Conservation (phyloP, 2,329 filamentous ascomycete species). For the Tolypocladium album region DNA sequence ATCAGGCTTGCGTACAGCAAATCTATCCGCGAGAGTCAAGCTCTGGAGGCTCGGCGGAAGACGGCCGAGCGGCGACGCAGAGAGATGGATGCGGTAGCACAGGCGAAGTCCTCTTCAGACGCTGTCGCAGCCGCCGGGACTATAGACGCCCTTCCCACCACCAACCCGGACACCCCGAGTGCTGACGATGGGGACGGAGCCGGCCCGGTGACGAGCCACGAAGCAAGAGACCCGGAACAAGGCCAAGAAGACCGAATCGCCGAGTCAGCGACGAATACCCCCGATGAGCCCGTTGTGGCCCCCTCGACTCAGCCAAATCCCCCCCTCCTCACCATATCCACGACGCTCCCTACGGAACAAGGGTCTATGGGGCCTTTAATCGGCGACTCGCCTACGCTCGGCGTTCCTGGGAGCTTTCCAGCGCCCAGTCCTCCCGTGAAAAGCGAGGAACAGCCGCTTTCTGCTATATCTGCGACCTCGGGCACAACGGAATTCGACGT, state of each 20-base stretch:
- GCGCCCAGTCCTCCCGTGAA: slow-evolving; percentile 24
- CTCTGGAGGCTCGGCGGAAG: slow-evolving; percentile 40
- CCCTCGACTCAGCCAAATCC: neutral
- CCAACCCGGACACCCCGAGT: slow-evolving; percentile 1
- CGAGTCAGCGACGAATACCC: neutral
- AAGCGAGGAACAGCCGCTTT: slow-evolving; percentile 40
- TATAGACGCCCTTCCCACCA: neutral
- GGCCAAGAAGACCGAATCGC: neutral
- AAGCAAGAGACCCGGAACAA: neutral
- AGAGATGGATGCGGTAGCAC: slow-evolving; percentile 36
- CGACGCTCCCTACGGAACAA: slow-evolving; percentile 1
- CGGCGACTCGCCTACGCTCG: slow-evolving; percentile 53
- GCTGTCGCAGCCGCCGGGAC: neutral
- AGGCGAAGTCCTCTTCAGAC: slow-evolving; percentile 24
- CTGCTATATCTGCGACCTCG: slow-evolving; percentile 49
- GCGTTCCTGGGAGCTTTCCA: slow-evolving; percentile 54
- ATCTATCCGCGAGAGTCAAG: slow-evolving; percentile 66
- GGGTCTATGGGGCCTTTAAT: slow-evolving; percentile 4
- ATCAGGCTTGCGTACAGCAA: slow-evolving; percentile 81
- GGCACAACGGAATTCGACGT: slow-evolving; percentile 60
- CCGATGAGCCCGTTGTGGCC: neutral
- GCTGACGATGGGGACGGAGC: neutral
- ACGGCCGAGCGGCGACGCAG: slow-evolving; percentile 41
- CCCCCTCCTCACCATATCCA: slow-evolving; percentile 4
- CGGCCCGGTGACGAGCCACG: neutral